Evolutionary conservation across 495 filamentous ascomycete genomes (phyloP).

Genomic region (Neurospora hispaniola): DNA sequence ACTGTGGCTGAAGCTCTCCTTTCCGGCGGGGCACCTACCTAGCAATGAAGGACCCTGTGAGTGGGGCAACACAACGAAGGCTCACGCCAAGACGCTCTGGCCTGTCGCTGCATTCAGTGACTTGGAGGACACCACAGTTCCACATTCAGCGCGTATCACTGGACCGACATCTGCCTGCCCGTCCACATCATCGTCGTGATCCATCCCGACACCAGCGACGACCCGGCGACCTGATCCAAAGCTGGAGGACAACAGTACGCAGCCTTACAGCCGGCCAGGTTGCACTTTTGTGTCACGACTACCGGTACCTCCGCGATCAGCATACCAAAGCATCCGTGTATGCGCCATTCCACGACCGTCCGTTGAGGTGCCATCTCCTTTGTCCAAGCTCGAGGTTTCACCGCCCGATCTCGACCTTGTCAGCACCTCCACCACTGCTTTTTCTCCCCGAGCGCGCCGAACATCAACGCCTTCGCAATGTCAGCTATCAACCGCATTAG

Average conservation of each 20-base stretch:
- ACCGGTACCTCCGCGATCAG: not conserved
- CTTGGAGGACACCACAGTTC: not conserved
- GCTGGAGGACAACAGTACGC: not conserved
- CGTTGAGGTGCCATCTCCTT: not conserved
- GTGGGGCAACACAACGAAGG: not conserved
- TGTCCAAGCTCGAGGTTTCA: constrained; percentile 5
- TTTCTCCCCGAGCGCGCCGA: not conserved
- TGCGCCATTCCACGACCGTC: not conserved
- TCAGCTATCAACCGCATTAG: constrained; percentile 96
- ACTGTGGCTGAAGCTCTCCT: constrained; percentile 15
- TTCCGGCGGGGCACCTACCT: not conserved
- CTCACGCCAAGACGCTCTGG: not conserved
- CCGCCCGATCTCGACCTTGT: constrained; percentile 7
- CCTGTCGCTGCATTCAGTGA: not conserved
- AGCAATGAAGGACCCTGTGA: not conserved
- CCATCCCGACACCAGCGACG: not conserved
- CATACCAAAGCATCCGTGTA: not conserved
- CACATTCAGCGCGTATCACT: not conserved
- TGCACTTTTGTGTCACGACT: not conserved
- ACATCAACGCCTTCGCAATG: constrained; percentile 12
- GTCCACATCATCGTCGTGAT: not conserved
- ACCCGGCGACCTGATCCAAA: not conserved
- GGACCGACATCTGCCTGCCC: not conserved
- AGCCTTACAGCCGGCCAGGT: not conserved
- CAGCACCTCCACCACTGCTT: not conserved